These are phyloP conservation scores for Gaertneriomyces sp. DNA, from an alignment of 192 early-diverging fungal genomes.

Conservation along the genomic window DNA sequence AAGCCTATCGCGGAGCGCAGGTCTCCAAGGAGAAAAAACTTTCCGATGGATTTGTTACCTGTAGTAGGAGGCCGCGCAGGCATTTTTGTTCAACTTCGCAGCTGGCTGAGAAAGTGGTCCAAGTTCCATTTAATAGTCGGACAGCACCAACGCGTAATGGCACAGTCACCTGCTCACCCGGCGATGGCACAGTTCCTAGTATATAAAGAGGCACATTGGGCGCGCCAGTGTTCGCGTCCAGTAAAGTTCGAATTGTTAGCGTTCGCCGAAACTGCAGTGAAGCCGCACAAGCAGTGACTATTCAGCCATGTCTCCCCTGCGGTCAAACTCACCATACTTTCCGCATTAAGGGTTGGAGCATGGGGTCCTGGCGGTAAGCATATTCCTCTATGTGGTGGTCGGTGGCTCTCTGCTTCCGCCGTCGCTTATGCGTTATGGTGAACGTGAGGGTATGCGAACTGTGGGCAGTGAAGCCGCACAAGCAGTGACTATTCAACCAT, in stretches of 20 bases:
- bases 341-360: constrained; percentile 1
- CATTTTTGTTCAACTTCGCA: too few species aligned
- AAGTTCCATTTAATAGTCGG: too few species aligned
- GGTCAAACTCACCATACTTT: constrained; percentile 1
- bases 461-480: not conserved
- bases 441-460: constrained; percentile 4
- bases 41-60: too few species aligned
- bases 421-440: not conserved
- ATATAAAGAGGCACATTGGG: too few species aligned
- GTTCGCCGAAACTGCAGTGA: not conserved
- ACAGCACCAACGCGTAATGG: too few species aligned
- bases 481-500: constrained; percentile 1
- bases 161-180: too few species aligned
- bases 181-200: too few species aligned
- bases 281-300: constrained; percentile 2
- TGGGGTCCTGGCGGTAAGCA: constrained; percentile 1
- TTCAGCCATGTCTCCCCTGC: not conserved
- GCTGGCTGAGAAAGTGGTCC: too few species aligned
- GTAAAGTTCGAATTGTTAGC: not conserved
- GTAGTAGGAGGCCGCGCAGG: too few species aligned
- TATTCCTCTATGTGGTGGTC: constrained; percentile 3
- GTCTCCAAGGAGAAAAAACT: too few species aligned
- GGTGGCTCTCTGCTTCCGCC: not conserved
- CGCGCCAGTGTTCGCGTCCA: too few species aligned
- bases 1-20: too few species aligned